Base-by-base conservation (phyloP, 257 asterid genomes). In the Jacaranda mimosifolia region DNA sequence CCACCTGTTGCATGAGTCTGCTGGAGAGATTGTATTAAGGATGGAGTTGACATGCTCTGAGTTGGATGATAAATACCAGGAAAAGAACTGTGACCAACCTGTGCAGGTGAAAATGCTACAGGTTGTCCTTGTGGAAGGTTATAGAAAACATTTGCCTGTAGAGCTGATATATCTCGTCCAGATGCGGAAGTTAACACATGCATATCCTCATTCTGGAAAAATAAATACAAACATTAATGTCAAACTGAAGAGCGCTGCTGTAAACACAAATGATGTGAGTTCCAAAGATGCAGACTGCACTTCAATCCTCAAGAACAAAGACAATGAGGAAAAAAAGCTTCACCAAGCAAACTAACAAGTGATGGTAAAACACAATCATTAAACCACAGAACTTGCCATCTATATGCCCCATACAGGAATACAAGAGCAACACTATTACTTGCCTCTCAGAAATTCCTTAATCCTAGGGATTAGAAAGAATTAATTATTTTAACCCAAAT, bases 81-180 rank as follows among this genome's bases (percentile, higher is more conserved):
- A 57, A 49, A 84, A 17, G 89, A 66, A 36, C 74, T 88, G 68
- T 77, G 90, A 38, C 87, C 79, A 58, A 81, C 84, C 57, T 68
- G 83, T 51, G 84, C 82, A 19, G 86, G 85, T 8, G 84, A 73
- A 68, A 76, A 81, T 39, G 82, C 80, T 19, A 85, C 17, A 15
- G 83, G 87, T 72, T 87, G 91, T 26, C 84, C 88, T 42, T 77
- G 91, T 56, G 89, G 89, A 68, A 81, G 53, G 83, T 83, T 87
- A 89, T 87, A 87, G 72, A 78, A 73, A 32, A 84, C 77, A 78
- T 87, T 90, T 40, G 87, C 75, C 77, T 77, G 92, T 75, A 88
- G 43, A 73, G 77, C 58, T 72, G 86, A 77, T 64, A 74, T 38
- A 73, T 89, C 90, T 40, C 83, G 83, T n/a, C 83, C 89, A 14